phyloP scores from a whole-genome alignment of 352 stramenopile genomes.

The Pythium utonaiense region DNA sequence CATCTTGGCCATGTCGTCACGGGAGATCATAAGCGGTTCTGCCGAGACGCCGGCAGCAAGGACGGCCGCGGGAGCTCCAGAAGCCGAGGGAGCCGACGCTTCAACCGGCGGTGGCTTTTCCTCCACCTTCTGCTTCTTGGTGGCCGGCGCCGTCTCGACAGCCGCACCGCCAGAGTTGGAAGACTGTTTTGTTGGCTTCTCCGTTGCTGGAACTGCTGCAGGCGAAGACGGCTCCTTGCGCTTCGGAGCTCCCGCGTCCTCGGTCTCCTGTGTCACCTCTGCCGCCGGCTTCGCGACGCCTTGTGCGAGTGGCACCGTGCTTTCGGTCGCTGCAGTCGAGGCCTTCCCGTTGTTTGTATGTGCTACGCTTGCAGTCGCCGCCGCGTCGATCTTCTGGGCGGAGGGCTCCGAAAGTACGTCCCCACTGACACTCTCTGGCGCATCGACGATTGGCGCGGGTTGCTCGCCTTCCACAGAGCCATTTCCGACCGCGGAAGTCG shows the following conservation, averaged over 20 bases:
- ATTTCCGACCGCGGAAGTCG: conserved; percentile 2
- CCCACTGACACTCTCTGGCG: not conserved
- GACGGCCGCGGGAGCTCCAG: not conserved
- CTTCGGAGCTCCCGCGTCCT: conserved; percentile 18
- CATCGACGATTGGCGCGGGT: not conserved
- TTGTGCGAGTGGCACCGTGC: not conserved
- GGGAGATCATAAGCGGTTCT: conserved; percentile 59
- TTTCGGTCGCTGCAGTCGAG: not conserved
- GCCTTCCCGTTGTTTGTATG: not conserved
- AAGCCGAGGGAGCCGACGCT: not conserved
- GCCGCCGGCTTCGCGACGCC: not conserved
- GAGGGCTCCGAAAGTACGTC: not conserved
- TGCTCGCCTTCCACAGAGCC: not conserved
- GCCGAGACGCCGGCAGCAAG: conserved; percentile 13
- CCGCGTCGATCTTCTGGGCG: not conserved
- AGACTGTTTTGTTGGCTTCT: not conserved
- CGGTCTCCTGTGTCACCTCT: conserved; percentile 7
- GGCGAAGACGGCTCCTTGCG: conserved; percentile 21
- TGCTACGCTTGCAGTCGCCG: not conserved
- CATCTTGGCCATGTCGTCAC: conserved; percentile 87
- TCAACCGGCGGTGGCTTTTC: conserved; percentile 9
- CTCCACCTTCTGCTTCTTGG: conserved; percentile 45
- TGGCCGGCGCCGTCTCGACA: conserved; percentile 5
- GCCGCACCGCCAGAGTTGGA: not conserved
- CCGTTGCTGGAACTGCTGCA: not conserved